These are phyloP conservation scores for Raffaelea ambrosiae DNA, from an alignment of 2,329 filamentous ascomycete species.

Conservation along the genomic window DNA sequence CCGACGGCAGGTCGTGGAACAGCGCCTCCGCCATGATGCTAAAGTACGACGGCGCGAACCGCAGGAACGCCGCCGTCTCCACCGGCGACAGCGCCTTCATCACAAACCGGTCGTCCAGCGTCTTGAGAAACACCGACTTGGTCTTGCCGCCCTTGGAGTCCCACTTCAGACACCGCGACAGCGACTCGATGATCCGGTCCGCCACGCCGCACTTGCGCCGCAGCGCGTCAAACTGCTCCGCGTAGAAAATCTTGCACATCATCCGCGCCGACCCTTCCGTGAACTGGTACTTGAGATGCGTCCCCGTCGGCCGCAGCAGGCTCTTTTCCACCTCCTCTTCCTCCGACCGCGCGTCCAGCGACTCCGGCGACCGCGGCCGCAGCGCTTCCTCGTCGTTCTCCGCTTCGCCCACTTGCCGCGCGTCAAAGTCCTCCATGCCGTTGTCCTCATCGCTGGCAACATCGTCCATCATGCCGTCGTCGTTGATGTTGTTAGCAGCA, in stretches of 20 bases:
- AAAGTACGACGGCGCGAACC: constrained; percentile 95
- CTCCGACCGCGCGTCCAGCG: not conserved
- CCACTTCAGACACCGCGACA: constrained; percentile 95
- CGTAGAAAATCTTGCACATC: constrained; percentile 97
- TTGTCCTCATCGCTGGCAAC: constrained; percentile 19
- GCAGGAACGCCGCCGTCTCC: constrained; percentile 88
- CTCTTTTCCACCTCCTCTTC: constrained; percentile 67
- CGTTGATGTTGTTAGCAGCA: no score
- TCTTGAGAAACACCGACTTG: constrained; percentile 95
- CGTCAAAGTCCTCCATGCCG: not conserved
- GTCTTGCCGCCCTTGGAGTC: constrained; percentile 97
- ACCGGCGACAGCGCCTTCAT: constrained; percentile 85
- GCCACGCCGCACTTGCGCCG: constrained; percentile 86
- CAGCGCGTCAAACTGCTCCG: constrained; percentile 93
- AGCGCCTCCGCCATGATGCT: constrained; percentile 93
- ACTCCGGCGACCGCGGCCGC: not conserved
- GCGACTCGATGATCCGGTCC: constrained; percentile 87
- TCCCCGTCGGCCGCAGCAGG: constrained; percentile 74
- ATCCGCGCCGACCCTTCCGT: constrained; percentile 88
- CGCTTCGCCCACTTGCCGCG: not conserved
- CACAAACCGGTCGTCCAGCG: constrained; percentile 86
- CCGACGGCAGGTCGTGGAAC: constrained; percentile 89
- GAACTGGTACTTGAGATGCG: constrained; percentile 94
- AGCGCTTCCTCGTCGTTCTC: not conserved
- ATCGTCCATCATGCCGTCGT: no score